Percentiles rank a stretch among this genome's conserved stretches.
These are phyloP conservation scores for Aspergillus asperescens DNA, from an alignment of 495 filamentous ascomycete genomes.

Conservation along the genomic window DNA sequence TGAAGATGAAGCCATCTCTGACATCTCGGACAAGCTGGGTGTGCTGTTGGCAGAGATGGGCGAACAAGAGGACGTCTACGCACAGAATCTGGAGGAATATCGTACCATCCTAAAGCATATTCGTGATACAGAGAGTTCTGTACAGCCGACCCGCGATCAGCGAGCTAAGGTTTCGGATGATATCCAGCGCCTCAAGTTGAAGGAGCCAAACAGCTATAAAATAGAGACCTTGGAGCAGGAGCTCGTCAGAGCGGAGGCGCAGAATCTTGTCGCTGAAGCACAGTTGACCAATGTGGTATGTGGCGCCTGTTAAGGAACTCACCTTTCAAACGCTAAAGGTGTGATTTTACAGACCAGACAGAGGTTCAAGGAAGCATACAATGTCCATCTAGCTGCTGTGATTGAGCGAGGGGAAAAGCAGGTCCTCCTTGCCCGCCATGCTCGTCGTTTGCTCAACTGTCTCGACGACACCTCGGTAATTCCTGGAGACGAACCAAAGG, in stretches of 20 bases:
- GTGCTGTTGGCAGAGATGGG: slow-evolving; percentile 87
- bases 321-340: background rate
- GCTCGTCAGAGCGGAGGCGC: slow-evolving; percentile 88
- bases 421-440: slow-evolving; percentile 84
- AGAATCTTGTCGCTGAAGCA: slow-evolving; percentile 92
- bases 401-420: slow-evolving; percentile 97
- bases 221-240: slow-evolving; percentile 88
- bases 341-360: slow-evolving; percentile 62
- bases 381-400: slow-evolving; percentile 74
- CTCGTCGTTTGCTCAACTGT: slow-evolving; percentile 73
- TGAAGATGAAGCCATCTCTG: slow-evolving; percentile 75
- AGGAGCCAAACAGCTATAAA: slow-evolving; percentile 73
- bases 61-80: slow-evolving; percentile 84
- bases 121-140: slow-evolving; percentile 82
- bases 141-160: slow-evolving; percentile 85
- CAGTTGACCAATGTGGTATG: slow-evolving; percentile 87
- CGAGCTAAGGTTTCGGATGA: slow-evolving; percentile 83
- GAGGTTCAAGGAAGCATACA: slow-evolving; percentile 91
- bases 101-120: slow-evolving; percentile 79
- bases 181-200: slow-evolving; percentile 80
- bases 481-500: slow-evolving; percentile 68
- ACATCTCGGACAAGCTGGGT: slow-evolving; percentile 89
- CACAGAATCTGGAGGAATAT: slow-evolving; percentile 78
- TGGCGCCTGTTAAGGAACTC: background rate
- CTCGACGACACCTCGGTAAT: slow-evolving; percentile 90